These are phyloP conservation scores for Candida bentonensis DNA, from an alignment of 805 yeast genomes.

Conservation along the genomic window DNA sequence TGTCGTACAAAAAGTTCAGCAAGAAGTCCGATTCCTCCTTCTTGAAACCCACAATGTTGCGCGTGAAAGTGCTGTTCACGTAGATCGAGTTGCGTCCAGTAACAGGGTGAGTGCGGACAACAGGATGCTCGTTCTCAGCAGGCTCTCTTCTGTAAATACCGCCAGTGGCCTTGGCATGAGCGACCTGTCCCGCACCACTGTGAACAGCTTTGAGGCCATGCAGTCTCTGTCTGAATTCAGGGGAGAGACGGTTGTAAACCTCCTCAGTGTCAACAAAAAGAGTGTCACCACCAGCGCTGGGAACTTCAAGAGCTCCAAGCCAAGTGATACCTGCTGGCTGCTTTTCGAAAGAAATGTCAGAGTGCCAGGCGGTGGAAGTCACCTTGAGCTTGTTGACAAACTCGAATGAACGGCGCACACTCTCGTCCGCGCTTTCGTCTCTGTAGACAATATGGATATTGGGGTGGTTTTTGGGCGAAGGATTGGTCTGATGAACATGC, in stretches of 20 bases:
- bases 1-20: conserved; percentile 38
- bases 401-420: conserved; percentile 14
- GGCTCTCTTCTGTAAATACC: conserved; percentile 31
- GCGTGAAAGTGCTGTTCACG: conserved; percentile 42
- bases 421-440: conserved; percentile 21
- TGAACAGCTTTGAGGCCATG: conserved; percentile 52
- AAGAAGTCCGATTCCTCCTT: conserved; percentile 49
- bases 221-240: conserved; percentile 43
- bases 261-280: conserved; percentile 57
- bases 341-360: conserved; percentile 60
- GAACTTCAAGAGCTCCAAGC: conserved; percentile 45
- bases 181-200: conserved; percentile 40
- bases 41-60: conserved; percentile 52
- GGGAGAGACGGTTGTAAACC: conserved; percentile 60
- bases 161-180: conserved; percentile 13
- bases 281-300: conserved; percentile 66
- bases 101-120: conserved; percentile 47
- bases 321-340: conserved; percentile 63
- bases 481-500: conserved; percentile 64
- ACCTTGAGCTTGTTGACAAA: conserved; percentile 3
- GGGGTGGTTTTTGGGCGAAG: conserved; percentile 47
- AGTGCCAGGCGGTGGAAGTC: conserved; percentile 39
- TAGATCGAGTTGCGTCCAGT: conserved; percentile 43
- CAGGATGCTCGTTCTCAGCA: conserved; percentile 40
- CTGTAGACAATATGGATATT: conserved; percentile 51